Percentiles rank a stretch among this genome's conserved stretches.
These are phyloP conservation scores for Aphanocladium album DNA, from an alignment of 2,329 filamentous ascomycete genomes.

Conservation along the genomic window DNA sequence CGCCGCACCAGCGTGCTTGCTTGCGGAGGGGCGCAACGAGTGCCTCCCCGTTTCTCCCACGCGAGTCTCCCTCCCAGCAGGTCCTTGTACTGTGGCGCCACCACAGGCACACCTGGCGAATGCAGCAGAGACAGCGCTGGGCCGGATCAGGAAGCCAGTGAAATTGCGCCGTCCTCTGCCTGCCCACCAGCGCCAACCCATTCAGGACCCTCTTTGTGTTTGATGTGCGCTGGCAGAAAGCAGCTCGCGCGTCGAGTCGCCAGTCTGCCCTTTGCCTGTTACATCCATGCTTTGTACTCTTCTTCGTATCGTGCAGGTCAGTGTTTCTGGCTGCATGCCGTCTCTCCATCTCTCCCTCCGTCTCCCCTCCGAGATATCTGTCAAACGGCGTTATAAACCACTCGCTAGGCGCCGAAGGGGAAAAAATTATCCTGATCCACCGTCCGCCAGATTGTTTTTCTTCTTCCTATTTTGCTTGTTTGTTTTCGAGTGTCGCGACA, in stretches of 20 bases:
- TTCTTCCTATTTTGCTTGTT: neutral
- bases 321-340: too few species aligned
- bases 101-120: neutral
- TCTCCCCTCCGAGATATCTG: neutral
- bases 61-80: neutral
- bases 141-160: conserved; percentile 10
- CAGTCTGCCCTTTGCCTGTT: neutral
- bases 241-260: neutral
- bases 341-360: too few species aligned
- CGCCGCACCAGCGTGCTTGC: neutral
- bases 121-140: conserved; percentile 7
- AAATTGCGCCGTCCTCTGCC: conserved; percentile 1
- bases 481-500: conserved; percentile 3
- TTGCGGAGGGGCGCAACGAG: neutral
- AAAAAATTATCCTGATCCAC: too few species aligned
- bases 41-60: neutral
- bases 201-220: neutral
- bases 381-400: too few species aligned
- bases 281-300: neutral
- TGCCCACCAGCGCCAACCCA: neutral
- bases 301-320: neutral
- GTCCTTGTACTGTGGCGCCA: neutral
- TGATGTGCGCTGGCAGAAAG: conserved; percentile 8
- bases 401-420: too few species aligned
- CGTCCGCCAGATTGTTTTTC: neutral